Percentiles rank a stretch among this genome's conserved stretches.
Conservation (phyloP, 2,329 filamentous ascomycete genomes). For the Pyrenophora tritici-repentis region DNA sequence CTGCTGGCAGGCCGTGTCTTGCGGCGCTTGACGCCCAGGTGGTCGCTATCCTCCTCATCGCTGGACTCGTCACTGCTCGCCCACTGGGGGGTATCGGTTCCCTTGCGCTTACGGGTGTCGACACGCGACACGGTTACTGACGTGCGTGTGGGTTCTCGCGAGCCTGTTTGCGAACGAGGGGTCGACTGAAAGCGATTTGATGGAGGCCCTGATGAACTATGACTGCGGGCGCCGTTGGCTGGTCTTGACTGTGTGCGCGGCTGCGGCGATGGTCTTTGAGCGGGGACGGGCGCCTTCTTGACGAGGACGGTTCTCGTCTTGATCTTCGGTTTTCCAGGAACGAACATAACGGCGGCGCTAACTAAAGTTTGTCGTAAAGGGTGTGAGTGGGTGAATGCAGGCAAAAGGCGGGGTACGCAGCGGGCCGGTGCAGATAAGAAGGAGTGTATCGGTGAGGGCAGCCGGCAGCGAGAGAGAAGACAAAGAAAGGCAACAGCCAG, state of each 20-base stretch:
- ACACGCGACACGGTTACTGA: constrained; percentile 35
- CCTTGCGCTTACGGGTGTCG: constrained; percentile 40
- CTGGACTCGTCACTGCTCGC: constrained; percentile 41
- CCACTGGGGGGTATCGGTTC: constrained; percentile 42
- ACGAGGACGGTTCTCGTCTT: constrained; percentile 40
- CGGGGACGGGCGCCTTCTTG: constrained; percentile 29
- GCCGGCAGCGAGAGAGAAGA: constrained; percentile 9
- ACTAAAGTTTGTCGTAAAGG: constrained; percentile 7
- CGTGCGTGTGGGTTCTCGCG: constrained; percentile 27
- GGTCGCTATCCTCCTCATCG: constrained; percentile 37
- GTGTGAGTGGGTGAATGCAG: constrained; percentile 9
- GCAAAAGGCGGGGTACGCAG: constrained; percentile 3
- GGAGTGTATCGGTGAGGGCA: constrained; percentile 20
- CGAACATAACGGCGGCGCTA: constrained; percentile 34
- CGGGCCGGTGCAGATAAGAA: constrained; percentile 13
- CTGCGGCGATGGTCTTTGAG: constrained; percentile 16
- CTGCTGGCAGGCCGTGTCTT: constrained; percentile 45
- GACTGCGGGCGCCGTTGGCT: constrained; percentile 13
- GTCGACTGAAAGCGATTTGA: constrained; percentile 36
- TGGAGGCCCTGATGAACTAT: constrained; percentile 27
- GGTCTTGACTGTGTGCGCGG: constrained; percentile 16
- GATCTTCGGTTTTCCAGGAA: constrained; percentile 40
- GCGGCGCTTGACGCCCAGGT: constrained; percentile 29
- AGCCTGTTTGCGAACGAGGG: constrained; percentile 18
- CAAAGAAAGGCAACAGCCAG: constrained; percentile 17